These are phyloP conservation scores for Dictyostelium intermedium DNA, from an alignment of 78 protist genomes.

Conservation along the genomic window DNA sequence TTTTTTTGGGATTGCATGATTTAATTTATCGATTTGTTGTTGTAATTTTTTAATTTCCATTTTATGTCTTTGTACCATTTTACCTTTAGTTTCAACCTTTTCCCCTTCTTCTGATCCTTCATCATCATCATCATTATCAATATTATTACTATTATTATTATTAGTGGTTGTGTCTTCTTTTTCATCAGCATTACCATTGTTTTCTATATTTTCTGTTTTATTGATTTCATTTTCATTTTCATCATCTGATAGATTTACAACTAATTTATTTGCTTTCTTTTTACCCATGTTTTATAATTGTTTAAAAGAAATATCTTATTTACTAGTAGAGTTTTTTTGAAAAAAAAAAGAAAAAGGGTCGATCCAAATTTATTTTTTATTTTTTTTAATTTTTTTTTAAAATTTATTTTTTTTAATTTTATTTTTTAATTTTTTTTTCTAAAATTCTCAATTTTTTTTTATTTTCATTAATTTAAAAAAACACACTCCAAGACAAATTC, in stretches of 20 bases:
- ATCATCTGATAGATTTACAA: conserved; percentile 17
- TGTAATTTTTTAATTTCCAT: conserved; percentile 67
- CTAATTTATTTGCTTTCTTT: conserved; percentile 43
- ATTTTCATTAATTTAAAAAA: background rate
- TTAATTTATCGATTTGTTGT: conserved; percentile 42
- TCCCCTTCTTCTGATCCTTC: background rate
- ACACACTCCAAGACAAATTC: background rate
- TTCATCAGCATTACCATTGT: background rate
- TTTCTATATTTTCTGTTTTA: background rate
- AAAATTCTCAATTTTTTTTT: background rate
- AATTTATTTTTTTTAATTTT: background rate
- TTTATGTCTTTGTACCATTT: conserved; percentile 82
- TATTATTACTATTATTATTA: background rate
- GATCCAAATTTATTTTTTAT: background rate
- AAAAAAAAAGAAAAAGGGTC: background rate
- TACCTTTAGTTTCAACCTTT: conserved; percentile 62
- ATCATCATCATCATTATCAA: background rate
- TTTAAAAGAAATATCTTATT: background rate
- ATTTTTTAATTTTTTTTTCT: background rate
- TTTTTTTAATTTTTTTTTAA: background rate
- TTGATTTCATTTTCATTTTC: background rate
- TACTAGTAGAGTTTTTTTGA: background rate
- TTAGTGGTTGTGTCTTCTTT: background rate
- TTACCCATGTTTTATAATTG: conserved; percentile 35
- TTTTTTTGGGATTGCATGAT: conserved; percentile 60